Percentiles rank a stretch among this genome's conserved stretches.
Conservation (phyloP, 352 stramenopile species). For the Globisporangium abappressorium region DNA sequence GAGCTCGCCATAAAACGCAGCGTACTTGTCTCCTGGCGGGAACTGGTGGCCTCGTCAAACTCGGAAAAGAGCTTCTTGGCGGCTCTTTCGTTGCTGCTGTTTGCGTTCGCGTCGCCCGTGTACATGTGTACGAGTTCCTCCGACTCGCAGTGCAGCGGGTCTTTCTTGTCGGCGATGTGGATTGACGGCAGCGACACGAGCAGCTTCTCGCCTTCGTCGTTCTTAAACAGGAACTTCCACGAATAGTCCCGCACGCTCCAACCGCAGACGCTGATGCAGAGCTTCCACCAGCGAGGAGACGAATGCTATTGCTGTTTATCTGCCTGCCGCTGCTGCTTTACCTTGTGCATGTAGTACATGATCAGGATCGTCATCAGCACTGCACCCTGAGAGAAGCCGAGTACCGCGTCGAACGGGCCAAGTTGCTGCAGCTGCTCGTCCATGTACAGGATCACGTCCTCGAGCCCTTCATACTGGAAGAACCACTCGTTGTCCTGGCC, state of each 20-base stretch:
- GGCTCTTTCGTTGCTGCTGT: not conserved
- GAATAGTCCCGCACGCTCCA: not conserved
- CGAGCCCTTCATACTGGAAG: slow-evolving; percentile 44
- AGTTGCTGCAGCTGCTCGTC: slow-evolving; percentile 39
- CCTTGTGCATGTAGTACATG: slow-evolving; percentile 8
- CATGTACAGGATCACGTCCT: slow-evolving; percentile 44
- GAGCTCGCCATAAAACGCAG: not conserved
- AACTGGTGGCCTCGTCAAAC: slow-evolving; percentile 37
- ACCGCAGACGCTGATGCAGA: slow-evolving; percentile 6
- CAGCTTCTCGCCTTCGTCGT: slow-evolving; percentile 22
- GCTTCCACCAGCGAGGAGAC: slow-evolving; percentile 28
- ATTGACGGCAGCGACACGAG: slow-evolving; percentile 26
- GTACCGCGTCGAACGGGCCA: slow-evolving; percentile 51
- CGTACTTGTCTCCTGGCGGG: slow-evolving; percentile 6
- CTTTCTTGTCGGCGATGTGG: slow-evolving; percentile 57
- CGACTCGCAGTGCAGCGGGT: slow-evolving; percentile 49
- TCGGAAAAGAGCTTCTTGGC: slow-evolving; percentile 31
- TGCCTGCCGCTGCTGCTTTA: slow-evolving; percentile 7
- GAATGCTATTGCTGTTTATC: not conserved
- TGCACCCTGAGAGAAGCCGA: slow-evolving; percentile 12
- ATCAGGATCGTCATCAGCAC: slow-evolving; percentile 9
- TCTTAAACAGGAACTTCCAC: slow-evolving; percentile 31
- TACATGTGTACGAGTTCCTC: slow-evolving; percentile 34
- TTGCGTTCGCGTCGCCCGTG: slow-evolving; percentile 8
- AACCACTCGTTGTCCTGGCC: slow-evolving; percentile 31